These are phyloP conservation scores for Aspergillus neoniger DNA, from an alignment of 2,329 filamentous ascomycete species.

Conservation along the genomic window DNA sequence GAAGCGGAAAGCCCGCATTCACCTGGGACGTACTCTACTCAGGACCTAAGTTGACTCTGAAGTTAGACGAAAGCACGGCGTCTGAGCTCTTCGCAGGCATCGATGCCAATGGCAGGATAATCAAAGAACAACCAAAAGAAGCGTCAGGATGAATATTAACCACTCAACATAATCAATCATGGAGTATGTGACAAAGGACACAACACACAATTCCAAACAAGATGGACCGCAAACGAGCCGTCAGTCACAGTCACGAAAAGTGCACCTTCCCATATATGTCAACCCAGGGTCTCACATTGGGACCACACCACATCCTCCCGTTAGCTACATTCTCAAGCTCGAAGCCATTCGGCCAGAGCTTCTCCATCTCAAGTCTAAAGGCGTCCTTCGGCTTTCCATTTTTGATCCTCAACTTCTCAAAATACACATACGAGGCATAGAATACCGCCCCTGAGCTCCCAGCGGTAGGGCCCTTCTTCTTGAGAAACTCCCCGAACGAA, in stretches of 20 bases:
- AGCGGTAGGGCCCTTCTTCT: slow-evolving; percentile 50
- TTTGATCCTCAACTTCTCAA: slow-evolving; percentile 59
- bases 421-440: slow-evolving; percentile 60
- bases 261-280: slow-evolving; percentile 14
- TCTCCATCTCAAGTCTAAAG: slow-evolving; percentile 56
- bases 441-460: slow-evolving; percentile 55
- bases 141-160: not conserved
- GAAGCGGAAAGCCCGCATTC: slow-evolving; percentile 28
- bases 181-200: not conserved
- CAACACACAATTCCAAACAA: not conserved
- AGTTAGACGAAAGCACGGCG: not conserved
- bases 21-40: slow-evolving; percentile 28
- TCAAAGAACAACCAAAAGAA: not conserved
- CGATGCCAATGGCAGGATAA: slow-evolving; percentile 1
- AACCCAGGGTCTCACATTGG: not conserved
- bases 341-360: slow-evolving; percentile 26
- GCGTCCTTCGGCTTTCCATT: slow-evolving; percentile 55
- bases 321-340: slow-evolving; percentile 7
- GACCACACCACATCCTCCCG: not conserved
- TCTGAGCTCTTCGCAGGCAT: slow-evolving; percentile 6
- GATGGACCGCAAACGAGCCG: not conserved
- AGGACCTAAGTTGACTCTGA: not conserved
- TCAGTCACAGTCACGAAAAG: not conserved
- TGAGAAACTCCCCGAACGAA: slow-evolving; percentile 54
- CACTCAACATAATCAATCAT: not conserved